Evolutionary conservation across 257 asterid genomes (phyloP), one percentile per base, ranked within the genome.

Genomic region (Paraleonurus japonicus): DNA sequence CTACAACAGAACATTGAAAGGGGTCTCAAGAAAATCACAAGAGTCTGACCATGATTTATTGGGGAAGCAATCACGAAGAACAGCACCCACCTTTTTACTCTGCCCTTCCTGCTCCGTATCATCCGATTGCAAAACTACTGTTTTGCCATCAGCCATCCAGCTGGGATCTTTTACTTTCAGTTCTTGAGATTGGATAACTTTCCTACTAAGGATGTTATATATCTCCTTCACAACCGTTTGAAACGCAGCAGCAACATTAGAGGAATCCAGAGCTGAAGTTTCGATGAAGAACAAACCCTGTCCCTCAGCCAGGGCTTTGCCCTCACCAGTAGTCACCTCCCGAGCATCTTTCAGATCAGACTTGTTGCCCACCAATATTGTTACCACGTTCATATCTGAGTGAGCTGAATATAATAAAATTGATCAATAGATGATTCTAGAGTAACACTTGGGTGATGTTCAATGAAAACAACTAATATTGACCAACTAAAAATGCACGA

Each of bases 151-250:
- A 0, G 80, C 89, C 79, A 85, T 32, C 80, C 86, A 82, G 9
- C 76, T 79, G 1, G 86, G 60, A 69, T 87, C 97, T 58, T 86
- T 90, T 23, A 73, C 77, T 72, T 86, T 85, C 55, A 93, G 82
- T 75, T 93, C 98, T 82, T 90, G 97, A 41, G 98, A 90, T 82
- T 93, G 98, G 63, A 93, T 93, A 16, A 93, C 98, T 79, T 93
- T 93, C 76, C 94, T 81, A 75, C 97, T 93, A 72, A 93, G 75
- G 62, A 93, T 90, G 84, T 81, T 86, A 45, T 79, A 93, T 17
- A 93, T 93, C 83, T 93, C 98, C 63, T 53, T 87, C 75, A 93
- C 96, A 13, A 93, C 94, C 2, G 90, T 93, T 76, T 86, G 89
- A 62, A 93, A 93, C 13, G 98, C 98, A 37, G 69, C 78, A 17